Conservation (phyloP, 441 rosid genomes). For the Corymbia calophylla region DNA sequence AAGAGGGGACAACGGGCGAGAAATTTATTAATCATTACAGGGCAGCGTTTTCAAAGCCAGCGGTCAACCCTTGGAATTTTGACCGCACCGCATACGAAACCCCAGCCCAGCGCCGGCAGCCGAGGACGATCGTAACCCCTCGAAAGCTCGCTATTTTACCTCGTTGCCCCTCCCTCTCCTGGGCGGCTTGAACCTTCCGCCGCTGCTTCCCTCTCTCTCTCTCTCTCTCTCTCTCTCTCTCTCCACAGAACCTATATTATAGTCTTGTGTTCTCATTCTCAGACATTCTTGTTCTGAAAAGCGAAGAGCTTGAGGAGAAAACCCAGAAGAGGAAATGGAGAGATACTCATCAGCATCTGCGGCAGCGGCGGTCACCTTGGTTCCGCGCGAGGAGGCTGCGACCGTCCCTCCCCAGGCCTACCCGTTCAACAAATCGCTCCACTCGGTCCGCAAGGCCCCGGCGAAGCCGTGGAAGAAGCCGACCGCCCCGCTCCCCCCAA, state of each 20-base stretch:
- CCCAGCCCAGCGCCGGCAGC: background rate
- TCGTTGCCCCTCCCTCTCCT: background rate
- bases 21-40: background rate
- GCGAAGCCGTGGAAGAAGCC: conserved; percentile 11
- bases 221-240: background rate
- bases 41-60: background rate
- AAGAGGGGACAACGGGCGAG: background rate
- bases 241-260: background rate
- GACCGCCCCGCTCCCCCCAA: conserved; percentile 1
- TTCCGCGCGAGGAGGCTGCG: background rate
- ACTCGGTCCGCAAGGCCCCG: conserved; percentile 8
- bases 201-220: background rate
- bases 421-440: background rate
- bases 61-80: background rate
- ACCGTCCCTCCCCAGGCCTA: background rate
- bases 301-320: background rate
- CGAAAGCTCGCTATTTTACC: background rate
- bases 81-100: background rate
- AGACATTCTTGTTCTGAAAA: background rate
- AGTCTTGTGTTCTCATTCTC: background rate
- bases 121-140: background rate
- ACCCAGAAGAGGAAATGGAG: background rate
- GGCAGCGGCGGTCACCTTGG: background rate
- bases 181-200: background rate
- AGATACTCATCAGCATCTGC: background rate